phyloP scores from a whole-genome alignment of 257 asterid genomes.

The Solanum chiquidenum region DNA sequence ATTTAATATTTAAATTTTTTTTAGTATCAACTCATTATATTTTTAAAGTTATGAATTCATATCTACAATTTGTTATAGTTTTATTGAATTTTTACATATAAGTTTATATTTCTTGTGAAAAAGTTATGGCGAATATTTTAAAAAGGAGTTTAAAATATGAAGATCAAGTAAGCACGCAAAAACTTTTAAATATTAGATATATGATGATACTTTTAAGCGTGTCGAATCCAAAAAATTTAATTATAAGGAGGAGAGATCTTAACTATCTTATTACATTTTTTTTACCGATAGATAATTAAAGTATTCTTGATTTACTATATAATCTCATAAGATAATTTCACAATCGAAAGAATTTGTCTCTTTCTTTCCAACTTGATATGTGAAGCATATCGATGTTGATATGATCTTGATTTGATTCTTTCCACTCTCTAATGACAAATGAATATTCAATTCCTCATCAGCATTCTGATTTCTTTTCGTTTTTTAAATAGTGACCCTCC shows the following conservation, averaged over 20 bases:
- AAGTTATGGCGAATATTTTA: background rate
- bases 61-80: background rate
- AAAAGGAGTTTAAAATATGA: background rate
- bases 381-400: background rate
- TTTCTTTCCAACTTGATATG: background rate
- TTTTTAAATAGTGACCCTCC: background rate
- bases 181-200: no score
- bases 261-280: no score
- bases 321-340: background rate
- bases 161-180: background rate
- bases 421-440: background rate
- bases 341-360: background rate
- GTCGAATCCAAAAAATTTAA: no score
- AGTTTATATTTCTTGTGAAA: background rate
- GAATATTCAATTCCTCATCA: background rate
- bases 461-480: background rate
- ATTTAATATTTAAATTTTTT: background rate
- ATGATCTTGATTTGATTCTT: background rate
- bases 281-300: background rate
- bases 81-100: background rate
- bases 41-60: no score
- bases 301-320: background rate
- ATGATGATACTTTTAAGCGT: background rate
- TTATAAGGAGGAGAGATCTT: no score
- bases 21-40: background rate